Percentiles rank a stretch among this genome's conserved stretches.
These are phyloP conservation scores for Microsporum audouinii DNA, from an alignment of 2,329 filamentous ascomycete species.

Conservation along the genomic window DNA sequence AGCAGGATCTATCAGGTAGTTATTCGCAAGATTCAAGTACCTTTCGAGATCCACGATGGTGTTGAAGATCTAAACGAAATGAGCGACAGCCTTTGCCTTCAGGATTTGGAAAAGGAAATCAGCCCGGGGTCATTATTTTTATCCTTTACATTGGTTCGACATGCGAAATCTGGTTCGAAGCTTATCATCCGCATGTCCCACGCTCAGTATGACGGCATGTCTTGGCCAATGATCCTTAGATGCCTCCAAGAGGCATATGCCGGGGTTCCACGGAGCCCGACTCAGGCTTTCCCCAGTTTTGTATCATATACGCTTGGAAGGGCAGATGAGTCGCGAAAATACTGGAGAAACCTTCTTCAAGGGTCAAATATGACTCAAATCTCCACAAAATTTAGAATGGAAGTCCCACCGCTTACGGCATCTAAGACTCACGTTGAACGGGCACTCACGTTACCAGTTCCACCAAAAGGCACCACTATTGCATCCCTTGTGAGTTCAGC, in stretches of 20 bases:
- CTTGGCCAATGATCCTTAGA: constrained; percentile 44
- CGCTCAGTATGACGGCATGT: constrained; percentile 54
- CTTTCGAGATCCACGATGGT: neutral
- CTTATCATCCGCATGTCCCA: constrained; percentile 48
- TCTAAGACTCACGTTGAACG: neutral
- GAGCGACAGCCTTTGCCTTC: neutral
- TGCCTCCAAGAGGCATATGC: constrained; percentile 43
- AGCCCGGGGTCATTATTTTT: neutral
- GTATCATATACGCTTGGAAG: constrained; percentile 3
- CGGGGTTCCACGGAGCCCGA: constrained; percentile 17
- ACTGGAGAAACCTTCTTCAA: constrained; percentile 6
- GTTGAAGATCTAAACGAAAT: constrained; percentile 28
- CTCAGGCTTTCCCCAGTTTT: constrained; percentile 5
- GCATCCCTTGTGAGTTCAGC: constrained; percentile 49
- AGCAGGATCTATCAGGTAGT: neutral
- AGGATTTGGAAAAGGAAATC: neutral
- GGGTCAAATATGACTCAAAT: constrained; percentile 1
- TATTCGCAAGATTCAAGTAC: neutral
- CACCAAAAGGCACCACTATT: constrained; percentile 41
- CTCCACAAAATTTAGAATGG: constrained; percentile 22
- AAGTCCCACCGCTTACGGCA: neutral
- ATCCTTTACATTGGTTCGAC: neutral
- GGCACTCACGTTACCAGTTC: constrained; percentile 7
- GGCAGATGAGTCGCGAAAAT: constrained; percentile 5
- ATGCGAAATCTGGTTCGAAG: neutral